phyloP scores from a whole-genome alignment of 345 rosid species.

The Garcia nutans region DNA sequence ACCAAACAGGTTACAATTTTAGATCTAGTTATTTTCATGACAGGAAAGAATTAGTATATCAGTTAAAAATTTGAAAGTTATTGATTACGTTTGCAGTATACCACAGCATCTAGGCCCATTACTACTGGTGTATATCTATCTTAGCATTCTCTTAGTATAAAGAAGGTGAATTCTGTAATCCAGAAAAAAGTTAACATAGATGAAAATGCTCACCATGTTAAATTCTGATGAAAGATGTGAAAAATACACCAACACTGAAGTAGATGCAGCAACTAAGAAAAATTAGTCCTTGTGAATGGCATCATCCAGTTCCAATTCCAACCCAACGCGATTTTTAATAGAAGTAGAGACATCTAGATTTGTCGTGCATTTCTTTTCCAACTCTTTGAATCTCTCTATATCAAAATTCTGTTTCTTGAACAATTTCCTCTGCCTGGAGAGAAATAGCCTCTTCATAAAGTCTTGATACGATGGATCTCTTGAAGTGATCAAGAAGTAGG shows the following conservation, averaged over 20 bases:
- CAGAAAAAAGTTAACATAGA: neutral
- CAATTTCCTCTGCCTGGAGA: slow-evolving; percentile 79
- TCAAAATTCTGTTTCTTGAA: slow-evolving; percentile 61
- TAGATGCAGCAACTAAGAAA: neutral
- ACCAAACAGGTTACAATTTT: too few species aligned
- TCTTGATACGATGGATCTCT: slow-evolving; percentile 96
- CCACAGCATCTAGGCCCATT: too few species aligned
- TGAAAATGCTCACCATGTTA: neutral
- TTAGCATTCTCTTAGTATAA: too few species aligned
- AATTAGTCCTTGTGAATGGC: slow-evolving; percentile 24
- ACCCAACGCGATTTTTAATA: slow-evolving; percentile 55
- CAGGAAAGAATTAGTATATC: too few species aligned
- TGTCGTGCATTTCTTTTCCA: slow-evolving; percentile 57
- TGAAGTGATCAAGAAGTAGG: slow-evolving; percentile 79
- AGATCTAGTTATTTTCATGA: too few species aligned
- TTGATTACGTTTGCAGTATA: too few species aligned
- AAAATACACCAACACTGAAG: neutral
- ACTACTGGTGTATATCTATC: too few species aligned
- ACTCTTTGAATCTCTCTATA: slow-evolving; percentile 59
- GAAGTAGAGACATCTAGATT: slow-evolving; percentile 51
- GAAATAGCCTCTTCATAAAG: slow-evolving; percentile 86
- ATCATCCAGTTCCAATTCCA: slow-evolving; percentile 72
- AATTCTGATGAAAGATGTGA: neutral
- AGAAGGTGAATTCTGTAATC: neutral
- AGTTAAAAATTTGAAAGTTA: too few species aligned